A percentile compares a stretch with the other conserved stretches of the same genome.
Evolutionary conservation across 106 monocot species (phyloP).

Genomic region (Dendrobium chrysotoxum): DNA sequence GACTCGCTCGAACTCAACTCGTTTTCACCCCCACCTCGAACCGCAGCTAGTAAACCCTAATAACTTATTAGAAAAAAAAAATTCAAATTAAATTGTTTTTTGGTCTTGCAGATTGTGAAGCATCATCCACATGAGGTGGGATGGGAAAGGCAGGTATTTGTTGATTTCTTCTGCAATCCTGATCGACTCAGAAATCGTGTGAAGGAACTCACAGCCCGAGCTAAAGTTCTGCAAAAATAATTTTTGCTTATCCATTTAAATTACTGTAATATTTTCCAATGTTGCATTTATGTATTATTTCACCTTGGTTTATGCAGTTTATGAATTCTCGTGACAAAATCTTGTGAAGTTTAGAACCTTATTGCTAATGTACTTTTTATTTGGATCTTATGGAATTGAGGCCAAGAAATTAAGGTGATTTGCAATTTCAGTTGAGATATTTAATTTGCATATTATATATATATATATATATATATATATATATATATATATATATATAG

Average conservation of each 20-base stretch:
- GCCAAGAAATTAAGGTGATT: too few relatives aligned
- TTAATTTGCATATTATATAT: too few relatives aligned
- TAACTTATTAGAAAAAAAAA: too few relatives aligned
- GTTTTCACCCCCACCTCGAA: too few relatives aligned
- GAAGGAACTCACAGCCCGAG: constrained; percentile 63
- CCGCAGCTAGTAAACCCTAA: too few relatives aligned
- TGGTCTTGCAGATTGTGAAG: constrained; percentile 56
- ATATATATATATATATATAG: too few relatives aligned
- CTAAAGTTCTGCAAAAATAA: constrained; percentile 56
- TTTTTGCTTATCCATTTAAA: neutral
- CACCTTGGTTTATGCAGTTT: neutral
- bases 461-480: too few relatives aligned
- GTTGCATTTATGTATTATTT: neutral
- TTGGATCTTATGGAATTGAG: too few relatives aligned
- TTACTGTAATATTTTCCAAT: neutral
- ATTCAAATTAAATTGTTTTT: neutral
- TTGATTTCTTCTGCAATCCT: constrained; percentile 95
- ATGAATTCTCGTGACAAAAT: neutral
- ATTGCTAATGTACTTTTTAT: too few relatives aligned
- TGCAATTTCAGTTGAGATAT: too few relatives aligned
- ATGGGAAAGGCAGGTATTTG: constrained; percentile 87
- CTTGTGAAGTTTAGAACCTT: too few relatives aligned
- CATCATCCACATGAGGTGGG: constrained; percentile 84
- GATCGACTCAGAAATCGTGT: constrained; percentile 87
- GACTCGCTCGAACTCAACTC: too few relatives aligned